Evolutionary conservation across 441 rosid genomes (phyloP), one percentile per base, ranked within the genome.

Genomic region (Populus trichocarpa): DNA sequence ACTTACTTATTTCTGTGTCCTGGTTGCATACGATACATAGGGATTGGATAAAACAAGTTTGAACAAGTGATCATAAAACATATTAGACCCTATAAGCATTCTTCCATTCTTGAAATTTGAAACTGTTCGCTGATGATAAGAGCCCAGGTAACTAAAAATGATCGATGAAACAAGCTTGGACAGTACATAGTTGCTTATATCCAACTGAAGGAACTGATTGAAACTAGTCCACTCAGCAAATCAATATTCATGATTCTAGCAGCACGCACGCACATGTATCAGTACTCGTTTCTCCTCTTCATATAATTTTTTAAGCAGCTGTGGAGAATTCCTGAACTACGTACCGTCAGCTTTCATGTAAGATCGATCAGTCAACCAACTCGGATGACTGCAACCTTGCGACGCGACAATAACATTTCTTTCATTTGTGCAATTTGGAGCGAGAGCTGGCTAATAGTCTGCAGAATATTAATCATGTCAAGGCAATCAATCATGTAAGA

Each of bases 391-490:
- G 83, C 84, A 70, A 92, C 91, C 75, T 66, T 81, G 57, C 88
- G 88, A 63, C 89, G 81, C 28, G 87, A 84, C 3, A 79, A 79
- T 74, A 87, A 42, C n/a, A 84, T 30, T 66, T 88, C 88, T 18
- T 88, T 87, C 90, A 90, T 71, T 36, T 82, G 89, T 25, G 87
- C 81, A 75, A 83, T 83, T 79, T 89, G 93, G 79, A 83, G 69
- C 75, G 86, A 30, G 57, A 89, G 89, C 80, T 88, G 84, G 75
- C 77, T 78, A 75, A 87, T 89, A 80, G 76, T 89, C 97, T 92
- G 89, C 86, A 81, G 12, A 26, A 26, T 4, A 53, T 5, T 53
- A 61, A 63, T 70, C 73, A 71, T 77, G 32, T n/a, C 57, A 46
- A 13, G 6, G 20, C 20, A 50, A 50, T 16, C 59, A 53, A 53